phyloP scores from a whole-genome alignment of 116 monocot species.

The Thalassia testudinum region DNA sequence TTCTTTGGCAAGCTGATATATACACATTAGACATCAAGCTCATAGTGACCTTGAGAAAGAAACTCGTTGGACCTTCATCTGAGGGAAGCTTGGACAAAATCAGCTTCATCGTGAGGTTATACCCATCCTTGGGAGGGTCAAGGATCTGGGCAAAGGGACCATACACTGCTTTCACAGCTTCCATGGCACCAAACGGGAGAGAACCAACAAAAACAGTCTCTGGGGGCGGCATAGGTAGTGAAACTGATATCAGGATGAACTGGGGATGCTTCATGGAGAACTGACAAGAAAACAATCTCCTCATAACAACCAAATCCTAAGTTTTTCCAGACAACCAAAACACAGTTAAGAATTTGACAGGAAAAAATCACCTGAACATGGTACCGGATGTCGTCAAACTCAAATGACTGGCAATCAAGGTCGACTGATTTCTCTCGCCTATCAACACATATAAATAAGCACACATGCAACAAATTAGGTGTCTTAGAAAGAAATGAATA shows the following conservation, averaged over 20 bases:
- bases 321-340: too few relatives aligned
- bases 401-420: conserved; percentile 90
- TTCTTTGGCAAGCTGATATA: too few relatives aligned
- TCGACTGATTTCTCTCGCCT: conserved; percentile 46
- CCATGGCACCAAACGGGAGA: conserved; percentile 79
- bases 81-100: conserved; percentile 65
- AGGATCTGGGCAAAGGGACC: conserved; percentile 63
- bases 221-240: conserved; percentile 66
- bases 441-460: conserved; percentile 4
- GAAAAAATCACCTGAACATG: conserved; percentile 89
- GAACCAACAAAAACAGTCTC: conserved; percentile 56
- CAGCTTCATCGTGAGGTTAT: conserved; percentile 93
- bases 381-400: conserved; percentile 94
- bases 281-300: conserved; percentile 32
- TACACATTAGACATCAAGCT: conserved; percentile 22
- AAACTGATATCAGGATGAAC: conserved; percentile 63
- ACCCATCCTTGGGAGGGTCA: conserved; percentile 98
- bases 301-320: too few relatives aligned
- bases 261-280: conserved; percentile 68
- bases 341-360: background rate
- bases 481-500: background rate
- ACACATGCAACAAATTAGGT: background rate
- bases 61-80: conserved; percentile 95
- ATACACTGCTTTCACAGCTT: conserved; percentile 81
- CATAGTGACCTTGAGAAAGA: conserved; percentile 73